Conservation (phyloP, 768 basidiomycete species). For the Auricularia sp. region DNA sequence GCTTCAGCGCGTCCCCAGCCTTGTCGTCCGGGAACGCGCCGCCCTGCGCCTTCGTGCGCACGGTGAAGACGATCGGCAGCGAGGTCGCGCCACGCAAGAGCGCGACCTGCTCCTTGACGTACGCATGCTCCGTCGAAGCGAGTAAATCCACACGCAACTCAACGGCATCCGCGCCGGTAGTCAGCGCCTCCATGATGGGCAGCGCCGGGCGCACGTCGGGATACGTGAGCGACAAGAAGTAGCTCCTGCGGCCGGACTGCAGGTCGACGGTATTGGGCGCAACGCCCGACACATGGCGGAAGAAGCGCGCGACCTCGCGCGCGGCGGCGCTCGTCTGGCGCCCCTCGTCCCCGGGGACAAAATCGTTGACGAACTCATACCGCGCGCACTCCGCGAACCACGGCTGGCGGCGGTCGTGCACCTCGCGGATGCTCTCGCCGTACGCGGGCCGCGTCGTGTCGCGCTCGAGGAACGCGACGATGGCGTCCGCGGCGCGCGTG, state of each 20-base stretch:
- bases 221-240: constrained; percentile 89
- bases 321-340: constrained; percentile 14
- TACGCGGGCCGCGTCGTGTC: constrained; percentile 80
- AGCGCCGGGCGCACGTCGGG: constrained; percentile 72
- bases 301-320: constrained; percentile 60
- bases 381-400: constrained; percentile 79
- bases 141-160: constrained; percentile 93
- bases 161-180: constrained; percentile 78
- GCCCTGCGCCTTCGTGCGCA: constrained; percentile 80
- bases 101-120: constrained; percentile 74
- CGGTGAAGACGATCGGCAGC: constrained; percentile 87
- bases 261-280: constrained; percentile 56
- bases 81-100: constrained; percentile 63
- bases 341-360: constrained; percentile 24
- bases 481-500: constrained; percentile 66
- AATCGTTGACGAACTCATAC: constrained; percentile 68
- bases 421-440: constrained; percentile 75
- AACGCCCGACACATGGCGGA: constrained; percentile 73
- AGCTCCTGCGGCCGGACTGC: constrained; percentile 47
- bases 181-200: constrained; percentile 57
- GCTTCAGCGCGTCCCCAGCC: constrained; percentile 51
- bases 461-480: constrained; percentile 66
- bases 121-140: constrained; percentile 36
- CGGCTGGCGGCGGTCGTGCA: constrained; percentile 71
- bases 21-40: constrained; percentile 72